Percentiles rank a stretch among this genome's conserved stretches.
Evolutionary conservation across 305 asterid species (phyloP).

Genomic region (Fraxinus latifolia): DNA sequence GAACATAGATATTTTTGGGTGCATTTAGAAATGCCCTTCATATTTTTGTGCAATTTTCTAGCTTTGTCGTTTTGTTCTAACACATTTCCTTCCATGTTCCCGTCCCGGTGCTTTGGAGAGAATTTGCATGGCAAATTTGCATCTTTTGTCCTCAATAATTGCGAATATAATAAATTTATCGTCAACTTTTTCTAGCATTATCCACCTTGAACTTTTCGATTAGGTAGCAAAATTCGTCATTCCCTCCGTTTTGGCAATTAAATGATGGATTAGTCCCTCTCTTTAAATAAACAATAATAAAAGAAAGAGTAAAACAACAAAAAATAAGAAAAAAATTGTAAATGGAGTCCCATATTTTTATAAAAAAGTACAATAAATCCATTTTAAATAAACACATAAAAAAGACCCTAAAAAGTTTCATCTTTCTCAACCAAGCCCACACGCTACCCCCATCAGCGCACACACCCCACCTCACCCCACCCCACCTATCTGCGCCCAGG

Average conservation of each 20-base stretch:
- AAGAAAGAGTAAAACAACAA: no score
- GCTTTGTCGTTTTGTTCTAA: neutral
- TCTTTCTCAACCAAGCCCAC: neutral
- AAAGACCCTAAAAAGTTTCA: neutral
- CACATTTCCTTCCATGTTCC: neutral
- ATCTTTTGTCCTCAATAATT: neutral
- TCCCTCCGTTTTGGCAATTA: neutral
- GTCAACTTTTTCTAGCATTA: neutral
- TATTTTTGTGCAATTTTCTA: neutral
- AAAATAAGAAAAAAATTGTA: neutral
- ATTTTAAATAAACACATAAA: no score
- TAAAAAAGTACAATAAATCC: neutral
- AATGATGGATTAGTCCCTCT: neutral
- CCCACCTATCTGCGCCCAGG: no score
- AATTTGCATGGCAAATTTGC: neutral
- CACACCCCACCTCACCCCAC: no score
- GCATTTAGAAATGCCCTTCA: neutral
- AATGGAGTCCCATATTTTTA: neutral
- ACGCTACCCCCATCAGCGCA: no score
- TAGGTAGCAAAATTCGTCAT: neutral
- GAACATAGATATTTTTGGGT: neutral
- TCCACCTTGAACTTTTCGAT: neutral
- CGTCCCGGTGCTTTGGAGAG: neutral
- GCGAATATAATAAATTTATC: neutral
- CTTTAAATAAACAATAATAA: no score